Conservation (phyloP, 1,284 basidiomycete genomes). For the Hemileia vastatrix region DNA sequence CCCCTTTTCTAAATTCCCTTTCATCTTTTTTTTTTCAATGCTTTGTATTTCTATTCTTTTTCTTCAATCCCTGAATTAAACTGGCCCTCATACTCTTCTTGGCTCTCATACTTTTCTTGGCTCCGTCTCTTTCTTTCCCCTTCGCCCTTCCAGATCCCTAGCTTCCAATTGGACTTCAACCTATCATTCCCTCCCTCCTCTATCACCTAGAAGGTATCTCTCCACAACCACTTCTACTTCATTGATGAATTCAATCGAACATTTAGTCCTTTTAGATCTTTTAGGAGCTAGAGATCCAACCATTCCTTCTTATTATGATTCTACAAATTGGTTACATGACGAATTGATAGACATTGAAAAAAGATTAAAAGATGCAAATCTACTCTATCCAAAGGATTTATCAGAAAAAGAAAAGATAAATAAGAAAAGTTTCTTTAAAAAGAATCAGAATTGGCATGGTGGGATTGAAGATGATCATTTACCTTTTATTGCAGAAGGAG, state of each 20-base stretch:
- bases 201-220: too few species aligned
- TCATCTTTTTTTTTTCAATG: background rate
- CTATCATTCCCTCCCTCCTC: slow-evolving; percentile 53
- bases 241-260: slow-evolving; percentile 67
- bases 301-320: slow-evolving; percentile 68
- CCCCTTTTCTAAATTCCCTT: background rate
- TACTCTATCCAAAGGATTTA: too few species aligned
- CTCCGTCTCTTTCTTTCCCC: too few species aligned
- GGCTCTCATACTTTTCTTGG: too few species aligned
- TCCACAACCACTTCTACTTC: slow-evolving; percentile 51
- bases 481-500: slow-evolving; percentile 74
- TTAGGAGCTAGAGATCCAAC: slow-evolving; percentile 58
- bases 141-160: slow-evolving; percentile 57
- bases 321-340: slow-evolving; percentile 84
- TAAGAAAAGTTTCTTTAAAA: background rate
- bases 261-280: slow-evolving; percentile 73
- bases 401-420: background rate
- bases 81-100: slow-evolving; percentile 15
- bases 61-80: slow-evolving; percentile 3
- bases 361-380: slow-evolving; percentile 41
- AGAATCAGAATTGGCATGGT: too few species aligned
- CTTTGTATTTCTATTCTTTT: background rate
- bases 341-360: slow-evolving; percentile 59
- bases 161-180: slow-evolving; percentile 63
- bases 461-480: slow-evolving; percentile 89